A percentile compares a stretch with the other conserved stretches of the same genome.
phyloP scores from a whole-genome alignment of 1,139 yeast genomes.

The Candida sanyaensis region DNA sequence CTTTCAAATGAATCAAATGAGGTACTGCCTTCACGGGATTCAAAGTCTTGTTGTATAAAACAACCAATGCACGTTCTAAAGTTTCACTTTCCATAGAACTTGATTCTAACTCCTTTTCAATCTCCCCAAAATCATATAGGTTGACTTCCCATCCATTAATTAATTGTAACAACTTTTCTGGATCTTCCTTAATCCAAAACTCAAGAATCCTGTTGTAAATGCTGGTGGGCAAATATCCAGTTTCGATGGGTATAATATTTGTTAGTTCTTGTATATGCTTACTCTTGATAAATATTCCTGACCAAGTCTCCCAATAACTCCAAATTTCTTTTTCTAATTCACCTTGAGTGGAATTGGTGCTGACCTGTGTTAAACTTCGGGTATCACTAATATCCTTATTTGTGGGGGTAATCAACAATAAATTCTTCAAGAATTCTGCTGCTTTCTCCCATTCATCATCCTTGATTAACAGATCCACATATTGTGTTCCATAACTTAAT shows the following conservation, averaged over 20 bases:
- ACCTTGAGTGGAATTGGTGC: conserved; percentile 24
- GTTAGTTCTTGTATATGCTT: conserved; percentile 52
- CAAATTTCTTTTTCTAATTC: conserved; percentile 31
- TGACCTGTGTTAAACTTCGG: conserved; percentile 28
- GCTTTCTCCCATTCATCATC: conserved; percentile 60
- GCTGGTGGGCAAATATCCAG: conserved; percentile 33
- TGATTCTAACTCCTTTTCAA: conserved; percentile 53
- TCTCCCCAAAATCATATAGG: conserved; percentile 48
- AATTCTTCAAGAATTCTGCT: conserved; percentile 46
- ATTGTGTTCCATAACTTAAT: conserved; percentile 60
- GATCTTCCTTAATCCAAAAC: conserved; percentile 44
- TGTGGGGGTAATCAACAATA: conserved; percentile 22
- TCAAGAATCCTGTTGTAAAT: conserved; percentile 57
- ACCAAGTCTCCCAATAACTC: conserved; percentile 70
- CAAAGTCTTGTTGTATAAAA: conserved; percentile 55
- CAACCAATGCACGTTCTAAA: conserved; percentile 54
- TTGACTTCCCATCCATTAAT: conserved; percentile 60
- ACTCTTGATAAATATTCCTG: conserved; percentile 53
- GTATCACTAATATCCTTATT: conserved; percentile 21
- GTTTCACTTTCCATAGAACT: conserved; percentile 24
- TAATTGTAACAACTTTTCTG: conserved; percentile 37
- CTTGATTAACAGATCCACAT: conserved; percentile 58
- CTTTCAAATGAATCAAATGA: conserved; percentile 59
- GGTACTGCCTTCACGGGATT: conserved; percentile 65
- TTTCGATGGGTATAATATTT: conserved; percentile 51